Percentiles rank a stretch among this genome's conserved stretches.
Evolutionary conservation across 495 filamentous ascomycete genomes (phyloP).

Genomic region (Cercophora sp.): DNA sequence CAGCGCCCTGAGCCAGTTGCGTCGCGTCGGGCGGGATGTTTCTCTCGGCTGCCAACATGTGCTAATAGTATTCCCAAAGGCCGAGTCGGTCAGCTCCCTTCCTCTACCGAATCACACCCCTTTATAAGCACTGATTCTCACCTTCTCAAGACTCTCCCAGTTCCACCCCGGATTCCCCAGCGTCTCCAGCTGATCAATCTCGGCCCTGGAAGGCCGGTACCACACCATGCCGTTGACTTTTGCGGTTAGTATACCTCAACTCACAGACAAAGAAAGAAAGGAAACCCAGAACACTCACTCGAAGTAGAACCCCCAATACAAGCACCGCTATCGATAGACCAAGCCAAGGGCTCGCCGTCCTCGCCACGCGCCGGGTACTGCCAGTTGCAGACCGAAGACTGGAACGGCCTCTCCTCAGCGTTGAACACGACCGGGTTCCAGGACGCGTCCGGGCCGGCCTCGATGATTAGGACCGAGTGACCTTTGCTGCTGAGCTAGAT

Average conservation of each 20-base stretch:
- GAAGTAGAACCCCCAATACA: constrained; percentile 10
- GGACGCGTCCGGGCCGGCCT: constrained; percentile 3
- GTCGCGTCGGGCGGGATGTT: neutral
- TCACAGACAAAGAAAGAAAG: too few relatives aligned
- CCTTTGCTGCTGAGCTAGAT: constrained; percentile 4
- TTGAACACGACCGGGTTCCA: constrained; percentile 2
- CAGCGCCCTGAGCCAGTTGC: neutral
- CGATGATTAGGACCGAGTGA: constrained; percentile 6
- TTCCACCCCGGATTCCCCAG: constrained; percentile 10
- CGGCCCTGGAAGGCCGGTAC: constrained; percentile 9
- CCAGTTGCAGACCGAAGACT: constrained; percentile 4
- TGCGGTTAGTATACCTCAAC: too few relatives aligned
- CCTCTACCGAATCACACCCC: too few relatives aligned
- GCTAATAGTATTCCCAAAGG: too few relatives aligned
- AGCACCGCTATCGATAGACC: constrained; percentile 6
- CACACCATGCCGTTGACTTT: constrained; percentile 14
- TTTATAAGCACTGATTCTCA: too few relatives aligned
- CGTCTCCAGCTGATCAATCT: constrained; percentile 10
- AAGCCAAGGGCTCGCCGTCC: neutral
- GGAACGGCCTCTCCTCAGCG: constrained; percentile 3
- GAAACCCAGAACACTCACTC: too few relatives aligned
- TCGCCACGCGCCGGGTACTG: constrained; percentile 7
- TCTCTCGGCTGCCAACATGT: too few relatives aligned
- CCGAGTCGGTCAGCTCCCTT: too few relatives aligned
- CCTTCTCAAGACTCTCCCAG: constrained; percentile 6